Base-by-base conservation (phyloP, 2,329 filamentous ascomycete genomes). In the Sclerotinia glacialis region DNA sequence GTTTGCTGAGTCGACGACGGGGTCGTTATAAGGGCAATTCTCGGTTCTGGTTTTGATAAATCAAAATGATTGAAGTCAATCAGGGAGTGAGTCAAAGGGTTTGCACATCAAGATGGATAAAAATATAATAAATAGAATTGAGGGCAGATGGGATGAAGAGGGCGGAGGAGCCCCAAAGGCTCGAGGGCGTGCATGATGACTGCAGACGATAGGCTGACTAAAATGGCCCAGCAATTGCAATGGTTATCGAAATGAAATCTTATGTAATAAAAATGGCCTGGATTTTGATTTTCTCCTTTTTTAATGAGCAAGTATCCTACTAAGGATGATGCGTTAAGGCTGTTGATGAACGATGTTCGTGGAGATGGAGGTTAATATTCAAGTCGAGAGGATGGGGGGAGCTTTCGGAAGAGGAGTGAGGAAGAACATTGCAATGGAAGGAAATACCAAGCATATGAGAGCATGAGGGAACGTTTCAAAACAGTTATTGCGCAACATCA, bases 161-260 rank as follows among this genome's bases (percentile, higher is more conserved):
- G 53, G 53, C 37, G 53, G n/a, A 14, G n/a, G 11, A 40, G 53
- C 53, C 12, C n/a, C 52, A 5, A 16, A 28, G 53, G 34, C 53
- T 42, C 54, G n/a, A 56, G 54, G 23, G 37, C 54, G 23, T 56
- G 54, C 54, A 42, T 56, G 23, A 56, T 56, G n/a, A 56, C 54
- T 21, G 54, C 4, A 16, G 54, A 23, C 16, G 23, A 21, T 40
- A 18, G n/a, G 23, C 54, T 18, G 1, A 26, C 5, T 18, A 8
- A 1, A 28, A 26, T 8, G 26, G 42, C n/a, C 14, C 26, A 56
- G 11, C 8, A 21, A 6, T 23, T 21, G 23, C 18, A 28, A 16
- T 26, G 18, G 14, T 3, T 18, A 56, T 56, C 3, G 2, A 16
- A 42, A 28, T 14, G 3, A 28, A 56, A 12, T 2, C 9, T 12